These are phyloP conservation scores for Kregervanrija fluxuum DNA, from an alignment of 805 yeast species.

Conservation along the genomic window DNA sequence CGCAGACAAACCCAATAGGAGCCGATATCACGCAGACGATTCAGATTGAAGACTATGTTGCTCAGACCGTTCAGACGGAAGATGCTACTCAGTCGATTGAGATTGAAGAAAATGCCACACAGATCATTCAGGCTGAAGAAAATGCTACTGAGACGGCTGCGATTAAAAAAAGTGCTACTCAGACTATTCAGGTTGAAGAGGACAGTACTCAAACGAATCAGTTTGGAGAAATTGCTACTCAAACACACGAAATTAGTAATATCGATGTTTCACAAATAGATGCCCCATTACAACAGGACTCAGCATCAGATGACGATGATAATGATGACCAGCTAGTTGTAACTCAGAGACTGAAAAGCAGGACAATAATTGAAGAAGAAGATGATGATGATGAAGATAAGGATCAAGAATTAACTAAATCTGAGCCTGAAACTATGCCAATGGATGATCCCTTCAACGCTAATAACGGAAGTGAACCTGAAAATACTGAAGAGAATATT, in stretches of 20 bases:
- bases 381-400: slow-evolving; percentile 3
- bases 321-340: slow-evolving; percentile 2
- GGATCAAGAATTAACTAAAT: slow-evolving; percentile 1
- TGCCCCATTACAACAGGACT: not conserved
- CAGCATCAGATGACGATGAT: slow-evolving; percentile 3
- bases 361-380: not conserved
- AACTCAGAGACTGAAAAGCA: not conserved
- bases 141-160: no score
- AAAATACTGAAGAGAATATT: not conserved
- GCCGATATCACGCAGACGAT: no score
- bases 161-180: not conserved
- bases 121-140: not conserved
- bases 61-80: not conserved
- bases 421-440: no score
- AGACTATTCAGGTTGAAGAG: not conserved
- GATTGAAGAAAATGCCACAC: not conserved
- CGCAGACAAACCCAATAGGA: no score
- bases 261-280: slow-evolving; percentile 4
- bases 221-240: not conserved
- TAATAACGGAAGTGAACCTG: not conserved
- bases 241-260: not conserved
- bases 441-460: not conserved
- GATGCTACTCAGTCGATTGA: not conserved
- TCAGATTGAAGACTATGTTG: no score
- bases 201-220: not conserved